Percentiles rank a stretch among this genome's conserved stretches.
Evolutionary conservation across 208 protist species (phyloP).

Genomic region (Crithidia expoeki): DNA sequence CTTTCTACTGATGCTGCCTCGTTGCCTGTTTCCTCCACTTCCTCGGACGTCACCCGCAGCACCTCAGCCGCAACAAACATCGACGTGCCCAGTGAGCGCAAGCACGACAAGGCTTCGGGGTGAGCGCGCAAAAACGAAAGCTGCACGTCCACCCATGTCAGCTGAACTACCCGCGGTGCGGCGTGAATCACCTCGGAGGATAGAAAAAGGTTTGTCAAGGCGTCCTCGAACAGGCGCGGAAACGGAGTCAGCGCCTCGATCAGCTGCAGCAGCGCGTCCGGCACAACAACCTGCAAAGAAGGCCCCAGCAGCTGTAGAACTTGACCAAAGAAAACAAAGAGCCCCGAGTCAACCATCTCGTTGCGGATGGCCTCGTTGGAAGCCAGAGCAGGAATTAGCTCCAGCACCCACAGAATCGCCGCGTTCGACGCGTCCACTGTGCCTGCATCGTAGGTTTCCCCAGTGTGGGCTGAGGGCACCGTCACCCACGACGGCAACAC

Average conservation of each 20-base stretch:
- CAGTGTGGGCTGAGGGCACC: slow-evolving; percentile 8
- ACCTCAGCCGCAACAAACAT: slow-evolving; percentile 63
- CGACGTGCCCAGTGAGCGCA: slow-evolving; percentile 61
- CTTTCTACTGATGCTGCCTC: too few relatives aligned
- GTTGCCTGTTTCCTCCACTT: slow-evolving; percentile 21
- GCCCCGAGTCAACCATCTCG: slow-evolving; percentile 58
- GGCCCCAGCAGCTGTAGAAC: slow-evolving; percentile 64
- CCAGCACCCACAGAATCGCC: slow-evolving; percentile 54
- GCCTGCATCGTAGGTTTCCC: slow-evolving; percentile 11
- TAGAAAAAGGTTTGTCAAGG: slow-evolving; percentile 79
- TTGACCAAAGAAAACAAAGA: slow-evolving; percentile 73
- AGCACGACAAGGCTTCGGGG: slow-evolving; percentile 35
- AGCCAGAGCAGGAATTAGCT: slow-evolving; percentile 60
- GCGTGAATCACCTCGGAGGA: slow-evolving; percentile 69
- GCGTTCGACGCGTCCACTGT: slow-evolving; percentile 21
- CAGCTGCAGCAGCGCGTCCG: slow-evolving; percentile 54
- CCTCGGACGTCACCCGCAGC: slow-evolving; percentile 29
- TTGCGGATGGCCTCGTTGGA: slow-evolving; percentile 62
- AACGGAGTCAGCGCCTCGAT: slow-evolving; percentile 47
- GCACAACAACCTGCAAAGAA: slow-evolving; percentile 34
- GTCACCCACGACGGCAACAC: slow-evolving; percentile 3
- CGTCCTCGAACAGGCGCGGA: slow-evolving; percentile 64
- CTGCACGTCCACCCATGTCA: slow-evolving; percentile 61
- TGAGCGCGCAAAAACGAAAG: slow-evolving; percentile 33
- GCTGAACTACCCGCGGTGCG: slow-evolving; percentile 49